These are phyloP conservation scores for Aristolochia contorta DNA, from an alignment of 164 flowering plant species.

Conservation along the genomic window DNA sequence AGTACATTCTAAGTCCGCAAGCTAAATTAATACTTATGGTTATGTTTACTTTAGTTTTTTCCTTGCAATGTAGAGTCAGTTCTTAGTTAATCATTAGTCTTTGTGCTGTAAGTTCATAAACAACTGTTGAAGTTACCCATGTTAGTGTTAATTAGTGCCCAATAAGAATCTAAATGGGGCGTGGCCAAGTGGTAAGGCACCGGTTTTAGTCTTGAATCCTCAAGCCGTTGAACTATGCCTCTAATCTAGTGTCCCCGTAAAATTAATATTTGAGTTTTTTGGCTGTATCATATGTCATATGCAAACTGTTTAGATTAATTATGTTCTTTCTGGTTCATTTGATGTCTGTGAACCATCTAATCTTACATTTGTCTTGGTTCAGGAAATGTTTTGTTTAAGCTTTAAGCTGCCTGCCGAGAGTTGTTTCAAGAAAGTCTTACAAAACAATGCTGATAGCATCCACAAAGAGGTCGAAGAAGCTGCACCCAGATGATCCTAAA, in stretches of 20 bases:
- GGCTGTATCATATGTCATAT: neutral
- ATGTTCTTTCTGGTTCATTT: neutral
- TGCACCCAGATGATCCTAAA: neutral
- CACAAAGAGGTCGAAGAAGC: neutral
- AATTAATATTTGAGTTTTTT: neutral
- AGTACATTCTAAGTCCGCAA: too few relatives aligned
- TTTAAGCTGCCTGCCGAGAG: slow-evolving; percentile 75
- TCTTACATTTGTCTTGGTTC: slow-evolving; percentile 14
- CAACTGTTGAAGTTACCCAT: too few relatives aligned
- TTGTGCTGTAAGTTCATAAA: too few relatives aligned
- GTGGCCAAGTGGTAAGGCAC: neutral
- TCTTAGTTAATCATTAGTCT: too few relatives aligned
- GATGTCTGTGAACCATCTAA: neutral
- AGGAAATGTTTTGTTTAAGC: slow-evolving; percentile 94
- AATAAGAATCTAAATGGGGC: too few relatives aligned
- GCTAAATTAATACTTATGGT: too few relatives aligned
- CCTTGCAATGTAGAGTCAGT: too few relatives aligned
- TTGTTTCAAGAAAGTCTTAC: slow-evolving; percentile 26
- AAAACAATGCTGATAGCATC: neutral
- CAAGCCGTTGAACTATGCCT: neutral
- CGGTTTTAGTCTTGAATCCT: neutral
- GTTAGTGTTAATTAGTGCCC: too few relatives aligned
- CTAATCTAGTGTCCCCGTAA: neutral
- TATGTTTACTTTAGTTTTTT: too few relatives aligned
- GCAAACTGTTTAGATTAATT: neutral